Evolutionary conservation across 129 eudicot genomes (phyloP).

Genomic region (Flaveria ramosissima): DNA sequence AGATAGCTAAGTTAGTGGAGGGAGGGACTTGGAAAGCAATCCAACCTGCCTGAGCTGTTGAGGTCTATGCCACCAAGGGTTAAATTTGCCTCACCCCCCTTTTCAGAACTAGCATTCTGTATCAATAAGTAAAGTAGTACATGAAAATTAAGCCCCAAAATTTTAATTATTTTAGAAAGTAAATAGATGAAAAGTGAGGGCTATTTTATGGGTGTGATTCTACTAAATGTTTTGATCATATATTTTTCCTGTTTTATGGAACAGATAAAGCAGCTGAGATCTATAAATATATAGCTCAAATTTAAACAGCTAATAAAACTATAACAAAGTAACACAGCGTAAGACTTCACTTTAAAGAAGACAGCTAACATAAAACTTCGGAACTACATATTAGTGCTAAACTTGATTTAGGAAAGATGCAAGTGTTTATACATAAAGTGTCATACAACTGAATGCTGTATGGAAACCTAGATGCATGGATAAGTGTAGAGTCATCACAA

Average conservation of each 20-base stretch:
- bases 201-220: not conserved
- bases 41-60: constrained; percentile 99
- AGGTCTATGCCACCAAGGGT: constrained; percentile 99
- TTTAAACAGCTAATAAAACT: not conserved
- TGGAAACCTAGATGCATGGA: constrained; percentile 10
- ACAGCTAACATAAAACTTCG: not conserved
- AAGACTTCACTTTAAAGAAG: not conserved
- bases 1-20: constrained; percentile 14
- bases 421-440: constrained; percentile 1
- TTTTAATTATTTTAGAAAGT: not conserved
- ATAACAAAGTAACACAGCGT: not conserved
- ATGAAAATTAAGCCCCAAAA: constrained; percentile 10
- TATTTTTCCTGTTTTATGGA: constrained; percentile 2
- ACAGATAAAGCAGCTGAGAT: not conserved
- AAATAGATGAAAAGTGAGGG: constrained; percentile 10
- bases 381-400: constrained; percentile 1
- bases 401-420: not conserved
- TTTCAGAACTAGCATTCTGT: constrained; percentile 76
- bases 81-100: constrained; percentile 84
- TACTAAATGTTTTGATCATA: not conserved
- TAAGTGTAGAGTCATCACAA: not conserved
- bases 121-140: constrained; percentile 24
- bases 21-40: constrained; percentile 33
- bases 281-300: constrained; percentile 1
- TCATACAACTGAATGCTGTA: not conserved